A percentile compares a stretch with the other conserved stretches of the same genome.
phyloP scores from a whole-genome alignment of 2,329 filamentous ascomycete genomes.

The Leptodontidium sp. region DNA sequence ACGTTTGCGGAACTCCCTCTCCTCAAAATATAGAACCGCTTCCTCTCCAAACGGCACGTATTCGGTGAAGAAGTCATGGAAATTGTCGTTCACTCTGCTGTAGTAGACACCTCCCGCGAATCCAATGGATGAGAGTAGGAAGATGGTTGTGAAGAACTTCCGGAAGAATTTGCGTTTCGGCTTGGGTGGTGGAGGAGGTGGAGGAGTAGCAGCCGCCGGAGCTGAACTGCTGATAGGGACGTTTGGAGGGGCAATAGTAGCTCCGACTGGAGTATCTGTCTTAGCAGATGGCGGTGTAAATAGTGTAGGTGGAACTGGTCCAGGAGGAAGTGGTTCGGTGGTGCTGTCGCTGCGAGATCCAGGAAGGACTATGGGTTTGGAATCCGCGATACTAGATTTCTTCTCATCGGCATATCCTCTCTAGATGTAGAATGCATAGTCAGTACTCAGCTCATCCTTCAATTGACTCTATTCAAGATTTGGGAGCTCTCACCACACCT shows the following conservation, averaged over 20 bases:
- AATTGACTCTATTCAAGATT: slow-evolving; percentile 26
- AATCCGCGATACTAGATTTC: slow-evolving; percentile 57
- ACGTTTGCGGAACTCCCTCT: slow-evolving; percentile 88
- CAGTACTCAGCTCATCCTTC: slow-evolving; percentile 29
- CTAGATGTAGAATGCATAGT: slow-evolving; percentile 49
- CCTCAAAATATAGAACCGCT: slow-evolving; percentile 93
- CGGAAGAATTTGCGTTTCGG: slow-evolving; percentile 74
- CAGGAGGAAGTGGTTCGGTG: slow-evolving; percentile 49
- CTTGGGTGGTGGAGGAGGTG: slow-evolving; percentile 51
- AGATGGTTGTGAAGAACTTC: slow-evolving; percentile 77
- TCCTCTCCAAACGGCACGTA: slow-evolving; percentile 95
- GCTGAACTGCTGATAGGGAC: slow-evolving; percentile 56
- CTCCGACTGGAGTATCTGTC: slow-evolving; percentile 48
- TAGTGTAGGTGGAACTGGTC: slow-evolving; percentile 36
- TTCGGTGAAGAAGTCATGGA: slow-evolving; percentile 99
- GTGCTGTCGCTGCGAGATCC: slow-evolving; percentile 52
- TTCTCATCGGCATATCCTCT: slow-evolving; percentile 65
- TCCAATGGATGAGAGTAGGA: slow-evolving; percentile 77
- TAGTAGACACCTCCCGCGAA: slow-evolving; percentile 93
- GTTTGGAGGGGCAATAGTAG: slow-evolving; percentile 56
- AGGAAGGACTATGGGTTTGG: slow-evolving; percentile 61
- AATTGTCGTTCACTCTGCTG: slow-evolving; percentile 93
- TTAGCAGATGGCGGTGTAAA: slow-evolving; percentile 24
- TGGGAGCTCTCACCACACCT: slow-evolving; percentile 48
- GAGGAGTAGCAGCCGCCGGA: slow-evolving; percentile 47